Evolutionary conservation across 2,329 filamentous ascomycete genomes (phyloP), one percentile per base, ranked within the genome.

Genomic region (Talaromyces sp.): DNA sequence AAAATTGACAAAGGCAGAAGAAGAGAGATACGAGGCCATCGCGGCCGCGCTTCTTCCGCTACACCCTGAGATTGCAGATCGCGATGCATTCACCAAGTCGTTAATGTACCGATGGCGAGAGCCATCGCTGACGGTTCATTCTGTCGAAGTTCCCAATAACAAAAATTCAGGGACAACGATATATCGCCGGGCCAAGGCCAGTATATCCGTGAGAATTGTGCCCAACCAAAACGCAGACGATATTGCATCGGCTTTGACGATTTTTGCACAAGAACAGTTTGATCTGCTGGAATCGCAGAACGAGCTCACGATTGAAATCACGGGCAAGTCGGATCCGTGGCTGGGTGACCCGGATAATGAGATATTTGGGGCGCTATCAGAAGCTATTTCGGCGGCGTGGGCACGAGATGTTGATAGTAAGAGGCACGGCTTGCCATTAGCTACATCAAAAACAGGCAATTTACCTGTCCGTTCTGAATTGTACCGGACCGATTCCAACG

Each of bases 31-130:
- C 69, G 85, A 90, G 55, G 90, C 93, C 59, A 96, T 97, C 62
- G 88, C 89, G 0, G 83, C 86, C 11, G 88, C 91, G 1, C 79
- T 97, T 3, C 85, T 92, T 32, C 83, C 84, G 17, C 86, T 88
- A 58, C 90, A 90, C 67, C 86, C 90, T 0, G 79, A 84, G 52
- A 81, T 87, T 6, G 80, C 83, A 11, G 79, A 85, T 1, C 81
- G 88, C 0, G 83, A 88, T 7, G 83, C 83, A n/a, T 84, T 97
- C 53, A 92, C 93, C 62, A 82, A 86, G 41, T 92, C 89, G 2
- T 82, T 99, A 6, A 96, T 96, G 89, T 90, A 92, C 11, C 85
- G 92, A 60, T 99, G 94, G 94, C 87, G 94, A 24, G 92, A 97
- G 70, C 92, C 94, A 0, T 96, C 95, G 55, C 80, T 99, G 57